These are phyloP conservation scores for Hyphodiscus sp. DNA, from an alignment of 2,329 filamentous ascomycete genomes.

Conservation along the genomic window DNA sequence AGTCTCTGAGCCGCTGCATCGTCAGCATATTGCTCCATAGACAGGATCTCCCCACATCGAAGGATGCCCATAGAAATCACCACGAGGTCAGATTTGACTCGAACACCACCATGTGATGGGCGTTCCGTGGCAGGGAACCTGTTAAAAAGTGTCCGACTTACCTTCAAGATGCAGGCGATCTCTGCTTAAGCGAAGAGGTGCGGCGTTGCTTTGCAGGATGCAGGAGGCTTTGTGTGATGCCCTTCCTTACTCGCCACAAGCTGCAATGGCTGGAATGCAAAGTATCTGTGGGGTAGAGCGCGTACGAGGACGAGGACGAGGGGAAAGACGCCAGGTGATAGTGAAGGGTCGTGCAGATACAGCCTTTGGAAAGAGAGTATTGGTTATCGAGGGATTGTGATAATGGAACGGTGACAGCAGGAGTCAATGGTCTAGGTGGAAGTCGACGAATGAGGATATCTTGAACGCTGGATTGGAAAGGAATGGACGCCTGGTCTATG, in stretches of 20 bases:
- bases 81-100: background rate
- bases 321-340: conserved; percentile 8
- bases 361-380: background rate
- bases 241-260: conserved; percentile 12
- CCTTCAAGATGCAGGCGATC: background rate
- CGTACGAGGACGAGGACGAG: conserved; percentile 7
- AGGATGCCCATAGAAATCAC: background rate
- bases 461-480: conserved; percentile 8
- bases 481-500: conserved; percentile 22
- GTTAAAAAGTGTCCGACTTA: background rate
- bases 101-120: background rate
- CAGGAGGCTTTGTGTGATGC: conserved; percentile 12
- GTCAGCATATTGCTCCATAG: background rate
- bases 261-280: conserved; percentile 4
- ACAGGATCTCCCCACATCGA: background rate
- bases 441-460: conserved; percentile 19
- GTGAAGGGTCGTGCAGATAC: conserved; percentile 9
- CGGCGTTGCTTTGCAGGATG: conserved; percentile 9
- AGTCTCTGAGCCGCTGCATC: background rate
- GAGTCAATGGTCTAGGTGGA: conserved; percentile 1
- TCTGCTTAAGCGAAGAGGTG: conserved; percentile 6
- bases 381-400: conserved; percentile 1
- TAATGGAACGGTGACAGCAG: background rate
- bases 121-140: background rate
- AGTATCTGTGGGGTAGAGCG: conserved; percentile 6